Base-by-base conservation (phyloP, 371 early-diverging fungal species). In the Paraphysoderma sedebokerense region DNA sequence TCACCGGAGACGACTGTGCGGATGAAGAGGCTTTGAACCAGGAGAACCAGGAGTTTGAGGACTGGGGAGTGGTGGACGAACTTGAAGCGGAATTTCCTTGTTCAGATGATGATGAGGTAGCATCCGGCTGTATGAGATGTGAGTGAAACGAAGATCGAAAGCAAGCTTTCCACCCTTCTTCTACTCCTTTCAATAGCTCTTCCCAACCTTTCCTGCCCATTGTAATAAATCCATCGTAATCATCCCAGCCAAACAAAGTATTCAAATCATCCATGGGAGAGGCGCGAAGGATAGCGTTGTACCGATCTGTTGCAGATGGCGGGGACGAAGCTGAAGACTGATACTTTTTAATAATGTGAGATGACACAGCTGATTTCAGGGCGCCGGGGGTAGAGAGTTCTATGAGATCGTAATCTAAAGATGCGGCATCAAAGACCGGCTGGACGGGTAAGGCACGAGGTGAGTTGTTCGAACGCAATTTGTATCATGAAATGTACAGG, bases 161-260 rank as follows among this genome's bases (percentile, higher is more conserved):
- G 17, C 8, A 30, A 28, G 2, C 17, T 32, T 1, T 51, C 55
- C 8, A 50, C 45, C 35, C 42, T 17, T 24, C 13, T 2, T 32
- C 29, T 12, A 39, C 31, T 27, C 60, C 53, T 1, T 22, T 27
- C 3, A 41, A 20, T 30, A 48, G 31, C 34, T 47, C 56, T 48
- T 62, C 54, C 29, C 41, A 40, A 15, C 50, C 50, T 40, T 62
- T 57, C 8, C 58, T 56, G 2, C 33, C 36, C 1, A 34, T 7
- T 11, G 50, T 23, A n/a, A 37, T 26, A 22, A 33, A 29, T 17
- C 31, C 17, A 20, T 51, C 27, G 17, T 38, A 27, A 26, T 50
- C 35, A 11, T 23, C 29, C 47, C 7, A 11, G 15, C n/a, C 20
- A 24, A 41, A 39, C 28, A 29, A 47, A 22, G n/a, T 28, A 22